Percentiles rank a stretch among this genome's conserved stretches.
Evolutionary conservation across 768 basidiomycete species (phyloP).

Genomic region (Scleroderma bovista): DNA sequence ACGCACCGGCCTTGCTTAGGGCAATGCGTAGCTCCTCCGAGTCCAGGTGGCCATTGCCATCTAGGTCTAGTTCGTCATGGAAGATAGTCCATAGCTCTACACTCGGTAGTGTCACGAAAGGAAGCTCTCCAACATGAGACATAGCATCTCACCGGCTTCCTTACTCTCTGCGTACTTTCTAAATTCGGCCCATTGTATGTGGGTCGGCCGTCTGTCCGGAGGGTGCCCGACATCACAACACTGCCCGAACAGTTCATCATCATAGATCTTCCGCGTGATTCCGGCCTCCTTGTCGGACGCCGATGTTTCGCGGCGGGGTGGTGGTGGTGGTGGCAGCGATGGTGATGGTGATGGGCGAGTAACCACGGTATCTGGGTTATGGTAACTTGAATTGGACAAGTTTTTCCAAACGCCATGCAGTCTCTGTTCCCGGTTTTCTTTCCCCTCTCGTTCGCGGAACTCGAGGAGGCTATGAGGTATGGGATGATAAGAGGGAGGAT

Average conservation of each 20-base stretch:
- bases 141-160: constrained; percentile 58
- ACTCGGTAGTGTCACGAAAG: constrained; percentile 12
- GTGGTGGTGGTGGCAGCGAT: no score
- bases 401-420: constrained; percentile 60
- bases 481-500: constrained; percentile 36
- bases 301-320: constrained; percentile 23
- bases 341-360: constrained; percentile 10
- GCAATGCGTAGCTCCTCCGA: constrained; percentile 55
- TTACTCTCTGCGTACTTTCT: constrained; percentile 71
- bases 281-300: constrained; percentile 50
- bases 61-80: constrained; percentile 84
- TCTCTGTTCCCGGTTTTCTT: constrained; percentile 52
- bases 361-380: constrained; percentile 20
- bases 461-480: constrained; percentile 51
- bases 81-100: constrained; percentile 89
- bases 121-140: background rate
- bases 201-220: constrained; percentile 35
- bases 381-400: constrained; percentile 35
- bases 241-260: constrained; percentile 63
- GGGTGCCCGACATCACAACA: constrained; percentile 38
- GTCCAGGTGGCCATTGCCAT: constrained; percentile 82
- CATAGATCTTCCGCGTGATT: constrained; percentile 63
- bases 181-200: constrained; percentile 69
- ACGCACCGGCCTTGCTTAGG: constrained; percentile 64
- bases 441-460: constrained; percentile 61